Percentiles rank a stretch among this genome's conserved stretches.
Conservation (phyloP, 257 asterid species). For the Penstemon newberryi region DNA sequence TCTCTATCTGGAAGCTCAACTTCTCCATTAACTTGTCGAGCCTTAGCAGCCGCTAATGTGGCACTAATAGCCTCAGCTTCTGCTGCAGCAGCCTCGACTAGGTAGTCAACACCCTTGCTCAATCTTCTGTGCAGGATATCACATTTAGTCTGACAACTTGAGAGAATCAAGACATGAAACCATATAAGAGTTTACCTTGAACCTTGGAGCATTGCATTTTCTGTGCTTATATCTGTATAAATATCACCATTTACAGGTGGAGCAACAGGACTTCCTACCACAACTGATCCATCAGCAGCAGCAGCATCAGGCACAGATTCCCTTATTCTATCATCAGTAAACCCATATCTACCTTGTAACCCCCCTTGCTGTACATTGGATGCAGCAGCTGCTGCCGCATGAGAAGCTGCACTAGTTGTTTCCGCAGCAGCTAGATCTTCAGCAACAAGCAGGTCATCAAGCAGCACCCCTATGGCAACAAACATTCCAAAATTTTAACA, state of each 20-base stretch:
- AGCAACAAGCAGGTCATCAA: constrained; percentile 96
- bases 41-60: constrained; percentile 97
- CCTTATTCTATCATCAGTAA: constrained; percentile 64
- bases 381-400: constrained; percentile 88
- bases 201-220: constrained; percentile 79
- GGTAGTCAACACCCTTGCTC: constrained; percentile 90
- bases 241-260: constrained; percentile 92
- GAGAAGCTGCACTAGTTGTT: constrained; percentile 94
- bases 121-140: constrained; percentile 51
- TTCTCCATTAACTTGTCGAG: constrained; percentile 94
- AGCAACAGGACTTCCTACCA: constrained; percentile 91
- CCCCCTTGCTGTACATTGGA: constrained; percentile 63
- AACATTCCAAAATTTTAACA: constrained; percentile 23
- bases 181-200: constrained; percentile 54
- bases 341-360: constrained; percentile 66
- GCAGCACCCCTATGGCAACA: constrained; percentile 67
- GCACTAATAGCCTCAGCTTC: constrained; percentile 99
- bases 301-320: constrained; percentile 45
- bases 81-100: constrained; percentile 98
- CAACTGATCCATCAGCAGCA: constrained; percentile 83
- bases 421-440: constrained; percentile 99
- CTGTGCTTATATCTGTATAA: constrained; percentile 90
- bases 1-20: constrained; percentile 91
- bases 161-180: constrained; percentile 18
- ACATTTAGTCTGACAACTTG: constrained; percentile 23